Base-by-base conservation (phyloP, 2,329 filamentous ascomycete genomes). In the Emericellopsis atlantica region DNA sequence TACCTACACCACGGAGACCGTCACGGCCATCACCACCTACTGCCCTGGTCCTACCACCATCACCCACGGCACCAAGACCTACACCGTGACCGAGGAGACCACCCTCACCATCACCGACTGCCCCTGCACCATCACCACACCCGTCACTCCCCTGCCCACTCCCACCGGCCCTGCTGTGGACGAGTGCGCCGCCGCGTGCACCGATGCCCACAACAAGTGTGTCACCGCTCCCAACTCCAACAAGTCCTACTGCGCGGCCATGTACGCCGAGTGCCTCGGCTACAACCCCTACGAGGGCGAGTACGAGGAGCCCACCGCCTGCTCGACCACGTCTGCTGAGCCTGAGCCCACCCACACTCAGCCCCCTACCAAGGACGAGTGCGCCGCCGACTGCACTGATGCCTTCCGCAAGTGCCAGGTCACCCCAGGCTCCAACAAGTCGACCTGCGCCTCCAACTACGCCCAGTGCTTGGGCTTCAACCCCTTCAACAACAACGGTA, bases 51-150 rank as follows among this genome's bases (percentile, higher is more conserved):
- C 81, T 48, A 85, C 81, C 51, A 61, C 67, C 51, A 62, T 85
- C 61, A 74, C 72, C 54, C 69, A 81, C 66, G 73, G 70, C 57
- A 67, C 62, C 62, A 67, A 72, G 59, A 84, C 79, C 64, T 84
- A 82, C 72, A 81, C 73, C 52, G 67, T 86, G 62, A 78, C 78
- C 49, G 66, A 72, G 65, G 63, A 79, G 57, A 80, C 77, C 59
- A 80, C 76, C 59, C 62, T 83, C 61, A 84, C 79, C 66, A 74
- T 84, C 70, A 76, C 76, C 52, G 68, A 81, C 70, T 82, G 80
- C 72, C 74, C 79, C 51, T 83, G 78, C 78, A 84, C 75, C 56
- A 55, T 77, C 62, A 71, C 67, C 65, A 72, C 70, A 65, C 72
- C 75, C 41, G 64, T 78, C 51, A 61, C 62, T 55, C 32, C 32